Evolutionary conservation across 257 asterid species (phyloP).

Genomic region (Solanum piurae): DNA sequence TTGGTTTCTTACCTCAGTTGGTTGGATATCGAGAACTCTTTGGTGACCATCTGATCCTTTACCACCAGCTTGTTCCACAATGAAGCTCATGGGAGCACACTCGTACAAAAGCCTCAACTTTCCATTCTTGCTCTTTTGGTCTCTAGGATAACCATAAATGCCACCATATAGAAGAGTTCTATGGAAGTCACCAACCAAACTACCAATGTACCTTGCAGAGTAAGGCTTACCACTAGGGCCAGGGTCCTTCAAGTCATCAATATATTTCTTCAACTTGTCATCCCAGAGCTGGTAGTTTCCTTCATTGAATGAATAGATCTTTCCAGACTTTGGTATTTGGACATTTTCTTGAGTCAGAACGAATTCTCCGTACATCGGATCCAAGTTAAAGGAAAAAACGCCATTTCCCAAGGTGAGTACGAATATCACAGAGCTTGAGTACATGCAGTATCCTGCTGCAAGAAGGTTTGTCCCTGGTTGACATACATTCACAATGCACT

Average conservation of each 20-base stretch:
- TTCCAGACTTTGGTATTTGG: constrained; percentile 76
- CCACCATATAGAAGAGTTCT: constrained; percentile 81
- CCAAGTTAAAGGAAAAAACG: constrained; percentile 68
- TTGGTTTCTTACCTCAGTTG: constrained; percentile 61
- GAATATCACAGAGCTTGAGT: constrained; percentile 83
- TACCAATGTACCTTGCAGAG: constrained; percentile 79
- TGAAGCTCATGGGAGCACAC: constrained; percentile 94
- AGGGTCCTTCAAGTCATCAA: constrained; percentile 82
- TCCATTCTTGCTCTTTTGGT: constrained; percentile 79
- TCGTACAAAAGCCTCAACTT: constrained; percentile 87
- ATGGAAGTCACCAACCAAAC: constrained; percentile 91
- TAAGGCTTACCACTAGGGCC: constrained; percentile 93
- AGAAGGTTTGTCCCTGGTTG: constrained; percentile 87
- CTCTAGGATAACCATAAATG: constrained; percentile 79
- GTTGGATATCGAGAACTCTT: constrained; percentile 77
- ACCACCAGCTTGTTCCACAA: constrained; percentile 96
- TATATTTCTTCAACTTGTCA: constrained; percentile 71
- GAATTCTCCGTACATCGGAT: constrained; percentile 90
- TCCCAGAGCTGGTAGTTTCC: constrained; percentile 95
- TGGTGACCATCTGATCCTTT: constrained; percentile 77
- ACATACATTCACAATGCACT: constrained; percentile 77
- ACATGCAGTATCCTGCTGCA: constrained; percentile 94
- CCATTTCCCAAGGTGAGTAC: constrained; percentile 72
- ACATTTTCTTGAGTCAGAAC: constrained; percentile 66
- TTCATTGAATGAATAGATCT: constrained; percentile 76